Evolutionary conservation across 2,329 filamentous ascomycete species (phyloP).

Genomic region (Colletotrichum filicis): DNA sequence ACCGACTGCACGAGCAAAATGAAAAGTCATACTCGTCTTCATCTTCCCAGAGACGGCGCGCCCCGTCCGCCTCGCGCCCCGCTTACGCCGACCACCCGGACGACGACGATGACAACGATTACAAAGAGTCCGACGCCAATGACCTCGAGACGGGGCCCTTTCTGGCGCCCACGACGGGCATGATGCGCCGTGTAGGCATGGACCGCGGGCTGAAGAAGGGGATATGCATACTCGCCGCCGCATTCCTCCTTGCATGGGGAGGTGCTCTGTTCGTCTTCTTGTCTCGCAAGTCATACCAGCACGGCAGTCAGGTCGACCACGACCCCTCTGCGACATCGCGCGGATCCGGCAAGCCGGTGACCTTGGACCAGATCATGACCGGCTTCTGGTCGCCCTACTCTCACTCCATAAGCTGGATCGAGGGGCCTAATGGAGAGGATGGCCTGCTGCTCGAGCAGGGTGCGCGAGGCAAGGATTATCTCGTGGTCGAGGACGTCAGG

Average conservation of each 20-base stretch:
- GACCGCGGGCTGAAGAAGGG: conserved; percentile 73
- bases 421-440: conserved; percentile 80
- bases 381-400: conserved; percentile 73
- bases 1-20: conserved; percentile 73
- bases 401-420: conserved; percentile 81
- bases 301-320: conserved; percentile 70
- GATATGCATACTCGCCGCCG: conserved; percentile 68
- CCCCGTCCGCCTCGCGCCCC: conserved; percentile 35
- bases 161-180: conserved; percentile 50
- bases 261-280: conserved; percentile 76
- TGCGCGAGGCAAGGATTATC: conserved; percentile 73
- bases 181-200: conserved; percentile 62
- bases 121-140: conserved; percentile 51
- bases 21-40: conserved; percentile 44
- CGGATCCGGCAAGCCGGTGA: conserved; percentile 78
- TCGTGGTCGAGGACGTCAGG: conserved; percentile 89
- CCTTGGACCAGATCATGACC: conserved; percentile 74
- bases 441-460: conserved; percentile 84
- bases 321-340: conserved; percentile 73
- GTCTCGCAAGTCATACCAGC: conserved; percentile 72
- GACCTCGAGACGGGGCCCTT: conserved; percentile 67
- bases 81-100: conserved; percentile 50
- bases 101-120: conserved; percentile 47
- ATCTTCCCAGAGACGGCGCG: conserved; percentile 30
- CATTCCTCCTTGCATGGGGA: conserved; percentile 76